phyloP scores from a whole-genome alignment of 2,329 filamentous ascomycete species.

The Cyphellophora attinorum region DNA sequence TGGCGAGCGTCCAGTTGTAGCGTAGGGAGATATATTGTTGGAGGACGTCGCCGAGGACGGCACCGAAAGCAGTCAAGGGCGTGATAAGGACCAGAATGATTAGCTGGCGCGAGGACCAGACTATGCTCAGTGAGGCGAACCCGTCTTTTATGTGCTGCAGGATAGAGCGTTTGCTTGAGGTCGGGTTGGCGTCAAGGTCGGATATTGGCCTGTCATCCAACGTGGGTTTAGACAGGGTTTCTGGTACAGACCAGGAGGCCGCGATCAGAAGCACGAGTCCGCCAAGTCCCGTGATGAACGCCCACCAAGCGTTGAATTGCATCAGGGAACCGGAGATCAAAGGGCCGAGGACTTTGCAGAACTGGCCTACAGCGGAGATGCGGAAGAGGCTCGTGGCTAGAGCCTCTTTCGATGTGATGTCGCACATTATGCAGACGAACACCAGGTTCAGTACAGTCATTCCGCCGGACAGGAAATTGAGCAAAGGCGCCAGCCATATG shows the following conservation, averaged over 20 bases:
- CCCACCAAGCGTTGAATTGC: constrained; percentile 30
- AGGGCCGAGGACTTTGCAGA: constrained; percentile 24
- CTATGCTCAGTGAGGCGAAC: constrained; percentile 3
- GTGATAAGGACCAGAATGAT: constrained; percentile 35
- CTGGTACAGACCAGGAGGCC: constrained; percentile 26
- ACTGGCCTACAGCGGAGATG: constrained; percentile 29
- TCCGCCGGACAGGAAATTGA: constrained; percentile 38
- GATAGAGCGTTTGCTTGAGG: constrained; percentile 6
- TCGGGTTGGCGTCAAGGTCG: not conserved
- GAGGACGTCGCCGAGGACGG: constrained; percentile 37
- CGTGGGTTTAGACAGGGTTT: constrained; percentile 27
- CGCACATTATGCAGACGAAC: constrained; percentile 41
- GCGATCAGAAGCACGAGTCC: constrained; percentile 25
- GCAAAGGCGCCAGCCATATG: constrained; percentile 38
- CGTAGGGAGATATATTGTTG: constrained; percentile 44
- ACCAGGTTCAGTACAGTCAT: constrained; percentile 37
- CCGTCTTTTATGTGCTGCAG: not conserved
- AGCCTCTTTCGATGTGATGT: constrained; percentile 38
- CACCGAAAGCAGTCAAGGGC: constrained; percentile 38
- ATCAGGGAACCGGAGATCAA: constrained; percentile 29
- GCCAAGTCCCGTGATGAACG: constrained; percentile 26
- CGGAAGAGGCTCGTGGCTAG: constrained; percentile 33
- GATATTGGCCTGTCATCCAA: constrained; percentile 3
- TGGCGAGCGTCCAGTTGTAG: constrained; percentile 38
- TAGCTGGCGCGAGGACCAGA: constrained; percentile 10